Percentiles rank a stretch among this genome's conserved stretches.
Conservation (phyloP, 495 filamentous ascomycete species). For the Aspergillus funiculosus region DNA sequence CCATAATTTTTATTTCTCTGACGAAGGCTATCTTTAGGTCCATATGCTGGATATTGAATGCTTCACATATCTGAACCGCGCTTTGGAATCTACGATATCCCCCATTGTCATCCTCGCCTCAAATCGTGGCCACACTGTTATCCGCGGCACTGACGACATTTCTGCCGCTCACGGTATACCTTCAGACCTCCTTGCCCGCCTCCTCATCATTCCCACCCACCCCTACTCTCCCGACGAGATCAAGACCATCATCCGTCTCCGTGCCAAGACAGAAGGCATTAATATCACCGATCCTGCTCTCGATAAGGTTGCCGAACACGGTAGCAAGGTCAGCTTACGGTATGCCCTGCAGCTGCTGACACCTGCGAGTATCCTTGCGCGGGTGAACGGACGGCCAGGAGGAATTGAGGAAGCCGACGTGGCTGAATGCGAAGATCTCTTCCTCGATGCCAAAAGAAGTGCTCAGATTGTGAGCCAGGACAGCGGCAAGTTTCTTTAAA, state of each 20-base stretch:
- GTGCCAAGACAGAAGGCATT: conserved; percentile 74
- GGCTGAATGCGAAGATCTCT: conserved; percentile 81
- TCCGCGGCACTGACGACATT: conserved; percentile 78
- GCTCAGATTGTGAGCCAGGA: conserved; percentile 63
- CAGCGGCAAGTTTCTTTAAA: conserved; percentile 53
- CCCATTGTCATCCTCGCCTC: conserved; percentile 97
- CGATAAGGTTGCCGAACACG: conserved; percentile 77
- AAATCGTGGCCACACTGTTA: conserved; percentile 85
- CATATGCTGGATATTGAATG: conserved; percentile 99
- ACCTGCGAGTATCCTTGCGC: conserved; percentile 69
- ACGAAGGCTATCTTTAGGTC: conserved; percentile 47
- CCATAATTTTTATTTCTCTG: conserved; percentile 1
- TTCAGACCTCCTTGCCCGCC: conserved; percentile 81
- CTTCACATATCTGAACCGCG: conserved; percentile 98
- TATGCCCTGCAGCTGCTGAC: conserved; percentile 90
- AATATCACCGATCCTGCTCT: conserved; percentile 75
- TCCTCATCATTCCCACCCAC: conserved; percentile 92
- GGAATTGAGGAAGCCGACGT: conserved; percentile 80
- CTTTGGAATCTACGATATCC: conserved; percentile 85
- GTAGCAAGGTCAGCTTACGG: conserved; percentile 77
- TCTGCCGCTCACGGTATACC: conserved; percentile 88
- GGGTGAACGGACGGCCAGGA: conserved; percentile 59
- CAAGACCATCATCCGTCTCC: conserved; percentile 77
- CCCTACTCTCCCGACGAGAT: conserved; percentile 82
- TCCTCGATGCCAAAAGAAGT: conserved; percentile 83